Evolutionary conservation across 2,329 filamentous ascomycete species (phyloP).

Genomic region (Penicillium palitans): DNA sequence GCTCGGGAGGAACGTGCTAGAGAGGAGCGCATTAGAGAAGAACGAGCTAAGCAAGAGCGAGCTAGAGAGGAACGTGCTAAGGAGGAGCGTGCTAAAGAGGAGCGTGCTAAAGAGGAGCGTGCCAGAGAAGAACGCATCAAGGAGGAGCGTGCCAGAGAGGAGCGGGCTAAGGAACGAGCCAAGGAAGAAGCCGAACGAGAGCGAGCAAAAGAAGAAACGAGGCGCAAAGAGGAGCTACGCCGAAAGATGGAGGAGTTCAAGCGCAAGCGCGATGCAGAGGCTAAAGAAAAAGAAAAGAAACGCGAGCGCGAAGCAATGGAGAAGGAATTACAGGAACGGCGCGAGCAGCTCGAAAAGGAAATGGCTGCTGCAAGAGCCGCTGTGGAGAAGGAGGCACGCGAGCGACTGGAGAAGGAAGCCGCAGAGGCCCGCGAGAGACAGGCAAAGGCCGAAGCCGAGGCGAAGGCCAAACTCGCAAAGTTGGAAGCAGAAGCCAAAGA

Average conservation of each 20-base stretch:
- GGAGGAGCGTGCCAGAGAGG: conserved; percentile 3
- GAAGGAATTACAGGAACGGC: conserved; percentile 40
- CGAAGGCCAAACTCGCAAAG: conserved; percentile 33
- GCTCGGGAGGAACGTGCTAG: conserved; percentile 31
- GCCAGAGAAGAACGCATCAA: conserved; percentile 29
- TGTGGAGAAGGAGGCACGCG: conserved; percentile 39
- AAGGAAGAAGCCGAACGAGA: conserved; percentile 31
- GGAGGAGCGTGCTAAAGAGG: conserved; percentile 27
- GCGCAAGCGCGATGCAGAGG: conserved; percentile 39
- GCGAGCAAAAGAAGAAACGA: conserved; percentile 34
- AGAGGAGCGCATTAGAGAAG: conserved; percentile 29
- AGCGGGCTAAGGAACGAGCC: conserved; percentile 30
- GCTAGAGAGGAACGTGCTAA: conserved; percentile 22
- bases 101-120: conserved; percentile 27
- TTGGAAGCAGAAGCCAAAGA: conserved; percentile 38
- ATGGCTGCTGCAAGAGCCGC: conserved; percentile 36
- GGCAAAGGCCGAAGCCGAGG: conserved; percentile 24
- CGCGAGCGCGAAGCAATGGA: conserved; percentile 45
- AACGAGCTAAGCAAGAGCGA: conserved; percentile 10
- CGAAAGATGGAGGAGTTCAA: conserved; percentile 43
- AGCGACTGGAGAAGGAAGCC: conserved; percentile 33
- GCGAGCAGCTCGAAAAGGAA: conserved; percentile 42
- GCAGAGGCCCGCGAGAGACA: conserved; percentile 27
- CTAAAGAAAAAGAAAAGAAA: conserved; percentile 40
- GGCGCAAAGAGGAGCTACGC: conserved; percentile 39